Conservation (phyloP, 768 basidiomycete genomes). For the Dentipellis fragilis region DNA sequence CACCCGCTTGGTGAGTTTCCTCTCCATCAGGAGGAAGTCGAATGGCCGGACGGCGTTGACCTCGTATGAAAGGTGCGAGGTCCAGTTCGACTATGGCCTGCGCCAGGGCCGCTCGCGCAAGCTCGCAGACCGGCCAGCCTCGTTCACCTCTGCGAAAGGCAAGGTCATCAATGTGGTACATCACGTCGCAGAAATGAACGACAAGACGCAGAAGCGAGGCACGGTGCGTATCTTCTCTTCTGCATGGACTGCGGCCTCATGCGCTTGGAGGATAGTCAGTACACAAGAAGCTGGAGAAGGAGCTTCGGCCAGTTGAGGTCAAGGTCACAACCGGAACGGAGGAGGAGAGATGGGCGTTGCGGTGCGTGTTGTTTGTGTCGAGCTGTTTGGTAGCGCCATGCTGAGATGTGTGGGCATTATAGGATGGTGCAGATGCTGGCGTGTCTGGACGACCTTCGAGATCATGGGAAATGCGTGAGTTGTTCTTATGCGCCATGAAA, state of each 20-base stretch:
- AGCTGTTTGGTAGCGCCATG: not conserved
- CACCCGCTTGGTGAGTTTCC: slow-evolving; percentile 10
- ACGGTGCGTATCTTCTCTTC: slow-evolving; percentile 28
- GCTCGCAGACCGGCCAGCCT: slow-evolving; percentile 38
- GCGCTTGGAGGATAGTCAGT: slow-evolving; percentile 35
- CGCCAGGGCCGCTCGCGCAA: slow-evolving; percentile 44
- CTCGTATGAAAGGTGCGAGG: slow-evolving; percentile 53
- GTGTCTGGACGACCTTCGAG: slow-evolving; percentile 43
- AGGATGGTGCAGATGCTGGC: slow-evolving; percentile 70
- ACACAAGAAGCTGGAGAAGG: slow-evolving; percentile 69
- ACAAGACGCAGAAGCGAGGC: slow-evolving; percentile 43
- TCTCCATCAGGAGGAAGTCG: too few relatives aligned
- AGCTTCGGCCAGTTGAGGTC: slow-evolving; percentile 51
- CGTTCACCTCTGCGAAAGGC: slow-evolving; percentile 48
- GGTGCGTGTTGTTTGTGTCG: slow-evolving; percentile 30
- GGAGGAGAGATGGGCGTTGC: slow-evolving; percentile 74
- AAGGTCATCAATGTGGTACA: slow-evolving; percentile 49
- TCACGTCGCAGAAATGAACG: slow-evolving; percentile 42
- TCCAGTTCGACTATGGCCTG: slow-evolving; percentile 70
- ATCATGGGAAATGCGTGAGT: slow-evolving; percentile 41
- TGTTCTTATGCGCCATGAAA: not conserved
- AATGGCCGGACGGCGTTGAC: too few relatives aligned
- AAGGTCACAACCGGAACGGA: slow-evolving; percentile 36
- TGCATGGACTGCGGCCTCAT: too few relatives aligned
- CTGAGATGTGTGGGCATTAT: not conserved